A percentile compares a stretch with the other conserved stretches of the same genome.
Evolutionary conservation across 805 yeast species (phyloP).

Genomic region (Barnettozyma botsteinii): DNA sequence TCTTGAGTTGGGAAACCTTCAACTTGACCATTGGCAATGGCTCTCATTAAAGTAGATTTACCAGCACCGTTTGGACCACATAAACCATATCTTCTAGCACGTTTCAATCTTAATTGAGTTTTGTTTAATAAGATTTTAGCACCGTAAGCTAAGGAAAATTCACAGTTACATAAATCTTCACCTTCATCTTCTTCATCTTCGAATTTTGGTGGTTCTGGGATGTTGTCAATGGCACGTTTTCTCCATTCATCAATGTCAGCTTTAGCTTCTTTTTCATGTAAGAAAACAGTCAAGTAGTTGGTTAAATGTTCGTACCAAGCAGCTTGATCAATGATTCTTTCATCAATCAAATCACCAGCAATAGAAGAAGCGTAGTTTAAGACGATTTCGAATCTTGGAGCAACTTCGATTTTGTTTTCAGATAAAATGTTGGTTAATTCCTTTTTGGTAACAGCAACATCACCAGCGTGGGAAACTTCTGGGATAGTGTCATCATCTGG

Average conservation of each 20-base stretch:
- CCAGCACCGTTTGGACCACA: conserved; percentile 99
- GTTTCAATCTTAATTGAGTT: conserved; percentile 97
- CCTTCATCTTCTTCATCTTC: conserved; percentile 98
- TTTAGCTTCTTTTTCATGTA: conserved; percentile 89
- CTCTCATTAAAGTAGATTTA: conserved; percentile 97
- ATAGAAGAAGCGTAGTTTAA: conserved; percentile 84
- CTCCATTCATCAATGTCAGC: conserved; percentile 90
- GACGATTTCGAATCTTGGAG: conserved; percentile 73
- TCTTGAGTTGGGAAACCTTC: conserved; percentile 99
- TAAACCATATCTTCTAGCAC: conserved; percentile 98
- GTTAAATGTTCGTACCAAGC: conserved; percentile 86
- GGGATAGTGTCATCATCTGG: conserved; percentile 87
- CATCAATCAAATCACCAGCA: conserved; percentile 98
- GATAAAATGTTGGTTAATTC: conserved; percentile 72
- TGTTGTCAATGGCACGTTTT: conserved; percentile 95
- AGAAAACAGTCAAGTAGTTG: conserved; percentile 93
- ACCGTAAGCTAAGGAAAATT: conserved; percentile 99
- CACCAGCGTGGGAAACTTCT: conserved; percentile 99
- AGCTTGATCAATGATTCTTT: conserved; percentile 88
- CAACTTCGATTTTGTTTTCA: conserved; percentile 54
- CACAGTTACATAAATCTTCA: conserved; percentile 99
- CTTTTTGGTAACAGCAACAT: conserved; percentile 75
- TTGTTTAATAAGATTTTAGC: conserved; percentile 99
- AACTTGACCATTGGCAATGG: conserved; percentile 96
- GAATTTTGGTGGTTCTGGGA: conserved; percentile 91